Conservation (phyloP, 2,329 filamentous ascomycete genomes). For the Diaporthe citri region DNA sequence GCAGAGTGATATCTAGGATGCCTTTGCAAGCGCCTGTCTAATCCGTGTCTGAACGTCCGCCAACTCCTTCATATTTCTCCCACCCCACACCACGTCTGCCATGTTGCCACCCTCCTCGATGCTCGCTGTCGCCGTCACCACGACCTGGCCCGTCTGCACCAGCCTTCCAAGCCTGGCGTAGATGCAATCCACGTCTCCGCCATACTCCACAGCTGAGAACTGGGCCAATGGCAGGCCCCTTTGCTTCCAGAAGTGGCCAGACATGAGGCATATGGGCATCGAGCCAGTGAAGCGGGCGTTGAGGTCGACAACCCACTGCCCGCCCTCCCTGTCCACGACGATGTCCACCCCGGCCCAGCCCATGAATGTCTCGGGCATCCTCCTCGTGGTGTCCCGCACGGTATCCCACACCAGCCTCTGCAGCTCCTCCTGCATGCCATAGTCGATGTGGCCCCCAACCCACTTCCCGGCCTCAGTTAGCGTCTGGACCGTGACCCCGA, state of each 20-base stretch:
- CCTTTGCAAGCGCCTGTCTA: constrained; percentile 29
- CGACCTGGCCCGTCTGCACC: constrained; percentile 38
- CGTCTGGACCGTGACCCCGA: constrained; percentile 44
- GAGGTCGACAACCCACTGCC: constrained; percentile 45
- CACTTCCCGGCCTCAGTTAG: constrained; percentile 43
- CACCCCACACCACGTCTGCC: constrained; percentile 45
- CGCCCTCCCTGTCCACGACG: constrained; percentile 40
- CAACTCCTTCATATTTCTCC: constrained; percentile 38
- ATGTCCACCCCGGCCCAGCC: constrained; percentile 46
- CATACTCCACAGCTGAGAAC: constrained; percentile 43
- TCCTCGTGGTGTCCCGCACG: constrained; percentile 42
- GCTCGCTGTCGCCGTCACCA: constrained; percentile 43
- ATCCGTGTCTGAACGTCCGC: constrained; percentile 38
- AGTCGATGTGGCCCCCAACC: constrained; percentile 44
- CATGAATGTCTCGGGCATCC: constrained; percentile 41
- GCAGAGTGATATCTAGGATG: constrained; percentile 20
- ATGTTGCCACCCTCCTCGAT: constrained; percentile 42
- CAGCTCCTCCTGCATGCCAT: constrained; percentile 41
- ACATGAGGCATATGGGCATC: constrained; percentile 45
- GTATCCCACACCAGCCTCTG: constrained; percentile 39
- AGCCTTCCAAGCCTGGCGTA: constrained; percentile 39
- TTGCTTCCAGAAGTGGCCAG: constrained; percentile 43
- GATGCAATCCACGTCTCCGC: constrained; percentile 40
- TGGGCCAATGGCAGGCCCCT: constrained; percentile 42
- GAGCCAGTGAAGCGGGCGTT: constrained; percentile 45